Base-by-base conservation (phyloP, 306 rosid genomes). In the Ormosia semicastrata region DNA sequence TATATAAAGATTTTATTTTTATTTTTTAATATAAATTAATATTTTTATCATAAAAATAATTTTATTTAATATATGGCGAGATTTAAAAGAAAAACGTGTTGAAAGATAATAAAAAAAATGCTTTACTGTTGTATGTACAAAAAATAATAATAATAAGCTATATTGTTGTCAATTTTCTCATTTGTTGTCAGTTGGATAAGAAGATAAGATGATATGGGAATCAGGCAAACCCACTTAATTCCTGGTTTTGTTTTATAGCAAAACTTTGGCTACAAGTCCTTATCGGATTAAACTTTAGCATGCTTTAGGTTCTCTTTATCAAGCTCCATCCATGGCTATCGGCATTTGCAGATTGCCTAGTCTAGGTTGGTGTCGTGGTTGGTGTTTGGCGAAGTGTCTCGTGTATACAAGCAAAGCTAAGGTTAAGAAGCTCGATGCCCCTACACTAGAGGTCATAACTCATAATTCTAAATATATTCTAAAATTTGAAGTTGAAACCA, bases 301-400 rank as follows among this genome's bases (percentile, higher is more conserved):
- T 49, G 58, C 65, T 44, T 76, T 39, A 70, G 49, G 68, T 7
- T 65, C 60, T 2, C 66, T 66, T 74, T 46, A 70, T 76, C 15
- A 72, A 73, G 24, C 71, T 77, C 33, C 13, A 14, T 78, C 83
- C 70, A 68, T 39, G 43, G 66, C 52, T 75, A 76, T 73, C 77
- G 71, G 65, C 71, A 59, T 41, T 76, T 13, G 49, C 18, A 52
- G 74, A 57, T 53, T 83, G 69, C 75, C 64, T 66, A 59, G 59
- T 70, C 58, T 80, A 58, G 44, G 71, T 69, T 75, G 63, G 84
- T 77, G 59, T 64, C 52, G 4, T 64, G 84, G 79, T 50, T 81
- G 82, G 58, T 64, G 82, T 82, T 83, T 41, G 85, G 88, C 84
- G 84, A 74, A n/a, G 64, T 79, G 88, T 86, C 91, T 53, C 75